phyloP scores from a whole-genome alignment of 768 basidiomycete species.

The Mycena galericulata region DNA sequence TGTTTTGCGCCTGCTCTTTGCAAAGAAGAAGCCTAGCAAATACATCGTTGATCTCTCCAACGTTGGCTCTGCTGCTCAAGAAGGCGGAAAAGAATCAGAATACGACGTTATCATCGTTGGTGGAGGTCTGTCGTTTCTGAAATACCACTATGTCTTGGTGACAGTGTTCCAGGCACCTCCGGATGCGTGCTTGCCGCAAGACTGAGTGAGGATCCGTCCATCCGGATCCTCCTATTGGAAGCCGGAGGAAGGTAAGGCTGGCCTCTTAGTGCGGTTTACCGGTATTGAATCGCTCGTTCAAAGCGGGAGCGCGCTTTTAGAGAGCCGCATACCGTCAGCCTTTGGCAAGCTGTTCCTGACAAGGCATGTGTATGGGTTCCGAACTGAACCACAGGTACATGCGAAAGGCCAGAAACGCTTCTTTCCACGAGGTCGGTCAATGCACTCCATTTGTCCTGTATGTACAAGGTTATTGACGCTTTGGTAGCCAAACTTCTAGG shows the following conservation, averaged over 20 bases:
- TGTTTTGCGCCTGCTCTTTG: constrained; percentile 13
- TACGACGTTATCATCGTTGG: constrained; percentile 68
- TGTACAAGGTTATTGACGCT: background rate
- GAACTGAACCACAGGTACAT: constrained; percentile 67
- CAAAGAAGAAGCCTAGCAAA: constrained; percentile 1
- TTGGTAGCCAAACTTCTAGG: constrained; percentile 73
- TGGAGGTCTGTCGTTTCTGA: constrained; percentile 53
- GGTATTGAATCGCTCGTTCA: background rate
- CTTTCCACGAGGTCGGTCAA: constrained; percentile 73
- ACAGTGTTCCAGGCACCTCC: constrained; percentile 60
- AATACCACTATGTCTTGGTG: background rate
- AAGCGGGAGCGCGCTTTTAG: constrained; percentile 58
- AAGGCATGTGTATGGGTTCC: constrained; percentile 64
- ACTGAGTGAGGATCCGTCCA: constrained; percentile 64
- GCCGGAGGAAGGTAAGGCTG: constrained; percentile 68
- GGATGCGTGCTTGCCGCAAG: constrained; percentile 73
- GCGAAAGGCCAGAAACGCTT: constrained; percentile 60
- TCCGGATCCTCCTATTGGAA: constrained; percentile 69
- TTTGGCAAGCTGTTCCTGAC: constrained; percentile 57
- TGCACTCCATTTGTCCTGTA: background rate
- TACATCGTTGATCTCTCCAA: constrained; percentile 30
- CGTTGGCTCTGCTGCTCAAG: constrained; percentile 17
- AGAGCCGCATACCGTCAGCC: constrained; percentile 58
- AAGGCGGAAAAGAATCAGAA: constrained; percentile 31
- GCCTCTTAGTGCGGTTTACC: background rate